phyloP scores from a whole-genome alignment of 345 rosid species.

The thale cress (Arabidopsis thaliana) region TAIR10.1 NC_003071.7:154501-155000 shows the following conservation, averaged over 20 bases:
- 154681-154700: slow-evolving; percentile 73
- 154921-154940: slow-evolving; percentile 77
- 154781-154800: slow-evolving; percentile 30
- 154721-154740: slow-evolving; percentile 34
- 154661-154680: slow-evolving; percentile 87
- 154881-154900: slow-evolving; percentile 79
- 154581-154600: slow-evolving; percentile 25
- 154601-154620: slow-evolving; percentile 33
- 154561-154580: background rate
- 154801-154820: slow-evolving; percentile 47
- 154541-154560: slow-evolving; percentile 7
- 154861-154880: slow-evolving; percentile 87
- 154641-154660: slow-evolving; percentile 10
- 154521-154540: slow-evolving; percentile 26
- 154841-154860: slow-evolving; percentile 66
- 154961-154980: slow-evolving; percentile 81
- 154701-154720: slow-evolving; percentile 29
- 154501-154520: slow-evolving; percentile 36
- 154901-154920: slow-evolving; percentile 86
- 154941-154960: slow-evolving; percentile 67
- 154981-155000: slow-evolving; percentile 53
- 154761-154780: slow-evolving; percentile 47
- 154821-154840: slow-evolving; percentile 35
- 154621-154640: slow-evolving; percentile 1
- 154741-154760: slow-evolving; percentile 51